Evolutionary conservation across 768 basidiomycete genomes (phyloP), one percentile per base, ranked within the genome.

Genomic region (Suillus hirtellus): DNA sequence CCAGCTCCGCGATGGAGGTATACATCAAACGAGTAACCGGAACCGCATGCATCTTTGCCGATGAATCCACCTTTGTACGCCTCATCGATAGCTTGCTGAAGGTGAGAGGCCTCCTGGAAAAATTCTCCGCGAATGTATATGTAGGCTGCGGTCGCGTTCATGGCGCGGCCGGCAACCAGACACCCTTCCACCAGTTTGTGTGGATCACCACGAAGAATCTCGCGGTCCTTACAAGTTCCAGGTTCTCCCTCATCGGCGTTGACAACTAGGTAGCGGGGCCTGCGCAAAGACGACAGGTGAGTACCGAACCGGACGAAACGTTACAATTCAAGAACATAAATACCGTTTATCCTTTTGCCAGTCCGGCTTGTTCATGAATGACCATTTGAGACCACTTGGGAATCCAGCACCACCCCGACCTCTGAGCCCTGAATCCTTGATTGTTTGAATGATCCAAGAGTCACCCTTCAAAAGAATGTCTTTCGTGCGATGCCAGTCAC

Each of bases 121-220:
- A 99, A 99, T 76, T 99, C 96, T 67, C 96, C 96, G 65, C 96
- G 96, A 71, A 99, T 95, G 79, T 99, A 99, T 77, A 99, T 99
- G 83, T 99, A 99, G n/a, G 96, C 96, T 0, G 96, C 96, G 53
- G 77, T 95, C 44, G 96, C 96, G 77, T 99, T 99, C 96, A 99
- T 99, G 19, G 82, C 89, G 54, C 96, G 91, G 6, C 96, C 96
- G 34, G 96, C 96, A 64, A 99, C 93, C 56, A 99, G 88, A 74
- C 96, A 99, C 8, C 96, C 96, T 74, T 99, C 96, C 69, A 99
- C 84, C 63, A 99, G 90, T 73, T 99, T 99, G 81, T 99, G 96
- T 0, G 96, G 96, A 76, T 99, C 96, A 19, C 96, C 96, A 53
- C 96, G 91, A 70, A 99, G 81, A 70, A 99, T 99, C 78, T 99